phyloP scores from a whole-genome alignment of 1,139 yeast genomes.

The Yamadazyma oceani region DNA sequence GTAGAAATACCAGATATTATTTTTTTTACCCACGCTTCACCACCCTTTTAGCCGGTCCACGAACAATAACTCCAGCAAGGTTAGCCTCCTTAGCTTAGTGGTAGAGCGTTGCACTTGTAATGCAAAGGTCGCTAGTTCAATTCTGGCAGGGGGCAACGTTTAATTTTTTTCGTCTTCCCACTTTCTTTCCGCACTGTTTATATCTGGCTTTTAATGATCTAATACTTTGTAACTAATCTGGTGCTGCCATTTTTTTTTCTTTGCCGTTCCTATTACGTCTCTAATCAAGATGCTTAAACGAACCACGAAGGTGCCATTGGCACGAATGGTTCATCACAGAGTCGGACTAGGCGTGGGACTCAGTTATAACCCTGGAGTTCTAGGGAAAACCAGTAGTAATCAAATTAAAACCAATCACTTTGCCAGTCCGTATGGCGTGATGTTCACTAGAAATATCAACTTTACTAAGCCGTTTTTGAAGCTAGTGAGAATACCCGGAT shows the following conservation, averaged over 20 bases:
- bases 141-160: constrained; percentile 80
- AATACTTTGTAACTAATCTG: not conserved
- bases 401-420: not conserved
- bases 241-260: not conserved
- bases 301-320: not conserved
- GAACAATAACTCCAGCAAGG: not conserved
- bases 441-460: constrained; percentile 31
- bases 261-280: not conserved
- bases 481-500: constrained; percentile 66
- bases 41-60: too few species aligned
- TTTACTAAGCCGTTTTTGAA: constrained; percentile 45
- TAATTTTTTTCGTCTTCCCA: constrained; percentile 13
- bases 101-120: constrained; percentile 96
- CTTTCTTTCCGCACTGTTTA: not conserved
- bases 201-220: too few species aligned
- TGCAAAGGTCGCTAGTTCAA: constrained; percentile 95
- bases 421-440: not conserved
- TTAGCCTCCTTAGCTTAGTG: constrained; percentile 85
- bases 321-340: not conserved
- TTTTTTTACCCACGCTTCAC: too few species aligned
- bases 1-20: too few species aligned
- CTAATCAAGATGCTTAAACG: not conserved
- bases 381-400: not conserved
- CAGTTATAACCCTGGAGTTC: constrained; percentile 1
- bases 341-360: not conserved